phyloP scores from a whole-genome alignment of 495 filamentous ascomycete genomes.

The Jackrogersella multiformis region DNA sequence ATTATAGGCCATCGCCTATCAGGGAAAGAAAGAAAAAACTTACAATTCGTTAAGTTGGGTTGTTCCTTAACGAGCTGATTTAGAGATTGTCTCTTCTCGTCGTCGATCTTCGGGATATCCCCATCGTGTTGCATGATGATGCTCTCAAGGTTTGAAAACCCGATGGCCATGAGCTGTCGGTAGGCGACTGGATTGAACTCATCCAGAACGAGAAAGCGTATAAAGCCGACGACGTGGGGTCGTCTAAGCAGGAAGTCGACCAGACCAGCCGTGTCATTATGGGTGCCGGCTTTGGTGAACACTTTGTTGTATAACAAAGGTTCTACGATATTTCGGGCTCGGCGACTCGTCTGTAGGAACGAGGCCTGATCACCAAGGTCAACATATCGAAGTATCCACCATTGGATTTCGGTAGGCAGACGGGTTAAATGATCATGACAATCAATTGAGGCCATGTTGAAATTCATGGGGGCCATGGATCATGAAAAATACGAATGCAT shows the following conservation, averaged over 20 bases:
- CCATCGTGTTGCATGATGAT: slow-evolving; percentile 28
- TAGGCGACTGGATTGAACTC: slow-evolving; percentile 37
- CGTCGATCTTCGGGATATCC: slow-evolving; percentile 11
- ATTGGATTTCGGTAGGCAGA: slow-evolving; percentile 33
- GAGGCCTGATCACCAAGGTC: slow-evolving; percentile 21
- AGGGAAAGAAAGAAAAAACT: too few species aligned
- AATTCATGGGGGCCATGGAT: not conserved
- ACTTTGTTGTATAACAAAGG: slow-evolving; percentile 28
- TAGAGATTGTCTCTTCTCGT: slow-evolving; percentile 20
- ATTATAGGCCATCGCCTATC: not conserved
- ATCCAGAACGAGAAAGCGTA: slow-evolving; percentile 29
- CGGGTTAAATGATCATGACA: slow-evolving; percentile 11
- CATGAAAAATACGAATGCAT: slow-evolving; percentile 5
- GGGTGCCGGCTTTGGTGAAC: slow-evolving; percentile 9
- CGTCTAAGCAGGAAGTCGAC: slow-evolving; percentile 20
- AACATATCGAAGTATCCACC: slow-evolving; percentile 36
- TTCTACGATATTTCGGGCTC: slow-evolving; percentile 21
- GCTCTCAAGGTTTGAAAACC: slow-evolving; percentile 34
- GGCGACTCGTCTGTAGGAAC: slow-evolving; percentile 18
- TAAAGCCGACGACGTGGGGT: slow-evolving; percentile 19
- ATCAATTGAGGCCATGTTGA: slow-evolving; percentile 11
- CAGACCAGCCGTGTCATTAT: slow-evolving; percentile 22
- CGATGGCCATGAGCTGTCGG: slow-evolving; percentile 30
- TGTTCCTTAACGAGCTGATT: slow-evolving; percentile 31
- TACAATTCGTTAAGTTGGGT: slow-evolving; percentile 30